These are phyloP conservation scores for Medicago truncatula DNA, from an alignment of 306 rosid genomes.

Conservation along the genomic window MtrunA17r5.0-ANR NC_053042.1:960001-960500, in stretches of 20 bases:
- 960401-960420: constrained; percentile 57
- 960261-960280: constrained; percentile 56
- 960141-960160: constrained; percentile 57
- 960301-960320: constrained; percentile 79
- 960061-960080: constrained; percentile 81
- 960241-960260: constrained; percentile 56
- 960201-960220: constrained; percentile 51
- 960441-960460: constrained; percentile 46
- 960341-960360: constrained; percentile 67
- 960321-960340: constrained; percentile 83
- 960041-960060: constrained; percentile 58
- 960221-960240: constrained; percentile 51
- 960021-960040: constrained; percentile 28
- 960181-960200: constrained; percentile 57
- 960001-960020: too few relatives aligned
- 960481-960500: constrained; percentile 81
- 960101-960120: constrained; percentile 62
- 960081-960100: constrained; percentile 55
- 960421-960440: constrained; percentile 50
- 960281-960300: constrained; percentile 60
- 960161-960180: constrained; percentile 68
- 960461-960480: constrained; percentile 67
- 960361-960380: constrained; percentile 61
- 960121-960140: constrained; percentile 38
- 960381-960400: constrained; percentile 52